Base-by-base conservation (phyloP, 257 asterid species). In the Salvia miltiorrhiza region DNA sequence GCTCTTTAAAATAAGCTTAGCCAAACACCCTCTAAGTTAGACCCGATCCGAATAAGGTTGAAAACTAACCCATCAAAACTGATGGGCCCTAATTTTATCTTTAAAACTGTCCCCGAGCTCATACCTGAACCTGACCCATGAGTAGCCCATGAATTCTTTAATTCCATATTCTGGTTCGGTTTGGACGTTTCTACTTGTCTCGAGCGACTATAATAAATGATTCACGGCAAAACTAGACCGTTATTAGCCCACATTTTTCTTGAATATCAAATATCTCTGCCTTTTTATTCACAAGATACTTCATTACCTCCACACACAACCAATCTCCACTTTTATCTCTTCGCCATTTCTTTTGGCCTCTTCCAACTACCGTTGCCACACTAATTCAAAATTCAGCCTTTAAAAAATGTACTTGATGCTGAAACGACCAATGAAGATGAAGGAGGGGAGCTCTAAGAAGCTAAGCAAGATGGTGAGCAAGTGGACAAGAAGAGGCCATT, bases 401-500 rank as follows among this genome's bases (percentile, higher is more conserved):
- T 1, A 33, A 7, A 59, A 44, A 7, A 9, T 9, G 13, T 12
- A 40, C 1, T 11, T 43, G 49, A 43, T 13, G 2, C 19, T 20
- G 8, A 5, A 17, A 19, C 1, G 19, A 21, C 47, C 79, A 45
- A 81, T 78, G 85, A 76, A 76, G 69, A 76, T 78, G 85, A 76
- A 76, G 66, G 80, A 76, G 66, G 80, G 64, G 39, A 82, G 78
- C 54, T 73, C 84, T 0, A 83, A 73, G 69, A 83, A 58, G 75
- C 80, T 85, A 30, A 70, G 72, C 59, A 80, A 80, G 70, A 72
- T 85, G 16, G 33, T 83, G 43, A 79, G 67, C 16, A 79, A 73
- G 33, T 83, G 83, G 85, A 79, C 61, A 57, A 64, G 56, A 39
- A 63, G 68, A 65, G 89, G 86, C 28, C 84, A 81, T 59, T 83